Percentiles rank a stretch among this genome's conserved stretches.
phyloP scores from a whole-genome alignment of 2,329 filamentous ascomycete species.

The Apiospora aurea region DNA sequence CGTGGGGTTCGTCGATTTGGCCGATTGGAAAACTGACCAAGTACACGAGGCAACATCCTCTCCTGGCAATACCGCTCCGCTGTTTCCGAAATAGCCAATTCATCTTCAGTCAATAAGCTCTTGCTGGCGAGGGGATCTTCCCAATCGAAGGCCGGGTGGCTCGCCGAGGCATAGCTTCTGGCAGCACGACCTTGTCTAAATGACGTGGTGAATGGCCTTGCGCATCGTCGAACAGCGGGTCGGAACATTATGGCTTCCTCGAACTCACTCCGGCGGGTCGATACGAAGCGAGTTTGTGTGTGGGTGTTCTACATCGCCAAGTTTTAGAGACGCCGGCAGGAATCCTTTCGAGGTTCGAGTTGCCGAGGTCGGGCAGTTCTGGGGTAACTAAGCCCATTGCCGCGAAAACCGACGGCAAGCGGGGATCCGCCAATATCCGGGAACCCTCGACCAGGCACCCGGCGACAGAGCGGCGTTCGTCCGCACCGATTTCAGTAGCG shows the following conservation, averaged over 20 bases:
- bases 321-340: not conserved
- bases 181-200: constrained; percentile 8
- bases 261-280: not conserved
- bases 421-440: constrained; percentile 9
- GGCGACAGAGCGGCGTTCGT: not conserved
- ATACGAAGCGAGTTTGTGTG: not conserved
- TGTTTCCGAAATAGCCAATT: constrained; percentile 87
- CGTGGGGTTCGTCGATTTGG: constrained; percentile 22
- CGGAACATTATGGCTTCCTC: constrained; percentile 12
- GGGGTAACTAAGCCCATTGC: not conserved
- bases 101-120: constrained; percentile 86
- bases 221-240: constrained; percentile 17
- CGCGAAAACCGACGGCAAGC: constrained; percentile 11
- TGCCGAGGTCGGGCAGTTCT: constrained; percentile 15
- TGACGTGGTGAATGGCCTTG: constrained; percentile 4
- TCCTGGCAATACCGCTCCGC: constrained; percentile 96
- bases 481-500: not conserved
- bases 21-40: constrained; percentile 67
- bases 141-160: constrained; percentile 76
- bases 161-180: constrained; percentile 40
- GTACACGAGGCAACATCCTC: constrained; percentile 80
- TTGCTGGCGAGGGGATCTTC: constrained; percentile 82
- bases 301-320: not conserved
- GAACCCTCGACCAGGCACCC: not conserved
- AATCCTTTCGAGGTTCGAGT: not conserved